Base-by-base conservation (phyloP, 345 rosid species). In the Pugionium cornutum region DNA sequence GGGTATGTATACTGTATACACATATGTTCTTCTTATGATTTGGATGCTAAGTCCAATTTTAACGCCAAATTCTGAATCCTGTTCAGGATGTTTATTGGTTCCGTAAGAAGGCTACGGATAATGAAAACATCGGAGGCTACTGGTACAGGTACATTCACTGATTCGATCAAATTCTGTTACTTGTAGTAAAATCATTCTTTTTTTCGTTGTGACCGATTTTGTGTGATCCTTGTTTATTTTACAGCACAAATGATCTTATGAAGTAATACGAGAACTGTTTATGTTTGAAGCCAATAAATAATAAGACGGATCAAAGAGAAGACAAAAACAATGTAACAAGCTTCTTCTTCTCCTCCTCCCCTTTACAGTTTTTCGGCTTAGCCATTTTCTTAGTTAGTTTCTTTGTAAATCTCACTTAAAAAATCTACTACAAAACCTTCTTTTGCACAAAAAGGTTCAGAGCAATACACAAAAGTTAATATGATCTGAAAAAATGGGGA, bases 21-120 rank as follows among this genome's bases (percentile, higher is more conserved):
- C 5, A 11, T 18, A 36, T 36, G 5, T 36, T 36, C 3, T 41
- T 10, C 18, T 29, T 31, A 25, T 51, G 31, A 1, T 65, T 51
- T 52, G 1, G 0, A 47, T 47, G 9, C 10, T 50, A 2, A 42
- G 26, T 57, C 53, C 9, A n/a, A 40, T 34, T 10, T 41, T 10
- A 48, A 3, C 40, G 29, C 53, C 31, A 43, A 44, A 49, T 47
- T 58, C 52, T 8, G 9, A 32, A 55, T 27, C 4, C 1, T 62
- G 28, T 73, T 57, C 80, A 94, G 99, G 82, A 86, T 94, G 95
- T 94, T 90, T 65, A 69, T 83, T 46, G 58, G 64, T 64, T 84
- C 89, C 1, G 96, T 90, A 70, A 90, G 73, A 81, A 86, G 96
- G 85, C 95, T 94, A 56, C 72, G 91, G 78, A 88, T 94, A 76